A percentile compares a stretch with the other conserved stretches of the same genome.
Evolutionary conservation across 2,329 filamentous ascomycete species (phyloP).

Genomic region (Trichoderma aggressivum): DNA sequence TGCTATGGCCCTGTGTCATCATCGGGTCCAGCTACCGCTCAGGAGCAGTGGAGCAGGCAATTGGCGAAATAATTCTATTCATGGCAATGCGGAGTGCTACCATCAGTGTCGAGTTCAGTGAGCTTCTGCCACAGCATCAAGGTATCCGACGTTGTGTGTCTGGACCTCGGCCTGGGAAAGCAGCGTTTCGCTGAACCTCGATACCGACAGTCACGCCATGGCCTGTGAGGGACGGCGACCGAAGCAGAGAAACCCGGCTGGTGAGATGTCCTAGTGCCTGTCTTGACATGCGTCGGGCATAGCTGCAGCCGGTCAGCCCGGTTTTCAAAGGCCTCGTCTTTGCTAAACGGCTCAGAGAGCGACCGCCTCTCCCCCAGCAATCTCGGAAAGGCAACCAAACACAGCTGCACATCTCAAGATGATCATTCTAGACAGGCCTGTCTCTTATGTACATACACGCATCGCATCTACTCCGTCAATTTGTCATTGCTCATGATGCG

Average conservation of each 20-base stretch:
- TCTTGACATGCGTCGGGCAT: conserved; percentile 14
- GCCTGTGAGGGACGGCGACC: not conserved
- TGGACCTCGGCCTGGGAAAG: not conserved
- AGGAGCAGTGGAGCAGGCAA: not conserved
- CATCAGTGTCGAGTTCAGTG: not conserved
- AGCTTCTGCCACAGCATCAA: not conserved
- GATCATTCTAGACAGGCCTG: not conserved
- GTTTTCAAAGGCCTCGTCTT: not conserved
- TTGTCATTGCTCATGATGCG: not conserved
- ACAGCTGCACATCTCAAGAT: not conserved
- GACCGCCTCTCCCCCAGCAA: not conserved
- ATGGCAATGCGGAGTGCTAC: not conserved
- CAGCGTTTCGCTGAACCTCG: conserved; percentile 3
- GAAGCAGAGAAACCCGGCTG: not conserved
- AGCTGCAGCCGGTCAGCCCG: conserved; percentile 14
- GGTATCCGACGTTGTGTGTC: not conserved
- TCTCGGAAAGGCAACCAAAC: not conserved
- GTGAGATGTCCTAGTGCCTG: conserved; percentile 6
- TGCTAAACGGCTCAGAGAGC: not conserved
- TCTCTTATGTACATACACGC: not conserved
- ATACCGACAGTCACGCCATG: conserved; percentile 11
- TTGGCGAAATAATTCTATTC: not conserved
- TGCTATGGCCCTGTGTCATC: not conserved
- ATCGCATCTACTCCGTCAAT: not conserved
- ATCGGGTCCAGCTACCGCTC: not conserved